Conservation (phyloP, 106 monocot species). For the Phalaenopsis aphrodite region DNA sequence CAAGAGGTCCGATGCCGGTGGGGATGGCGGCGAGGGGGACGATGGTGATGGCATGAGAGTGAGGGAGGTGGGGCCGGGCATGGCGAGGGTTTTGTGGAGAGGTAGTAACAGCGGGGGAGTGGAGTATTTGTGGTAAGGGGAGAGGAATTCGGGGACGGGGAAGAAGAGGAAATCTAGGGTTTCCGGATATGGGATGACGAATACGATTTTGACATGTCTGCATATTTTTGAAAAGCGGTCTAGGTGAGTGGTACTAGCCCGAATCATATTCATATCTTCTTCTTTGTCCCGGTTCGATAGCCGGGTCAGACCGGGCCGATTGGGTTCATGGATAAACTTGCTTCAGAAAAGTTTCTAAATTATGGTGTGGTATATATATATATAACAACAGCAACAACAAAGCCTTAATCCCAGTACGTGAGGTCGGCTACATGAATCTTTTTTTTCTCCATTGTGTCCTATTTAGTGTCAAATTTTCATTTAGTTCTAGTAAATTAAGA, state of each 20-base stretch:
- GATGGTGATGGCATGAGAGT: not conserved
- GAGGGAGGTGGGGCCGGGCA: not conserved
- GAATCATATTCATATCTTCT: not conserved
- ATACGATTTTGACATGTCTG: not conserved
- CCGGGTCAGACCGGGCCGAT: too few relatives aligned
- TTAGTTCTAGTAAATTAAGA: too few relatives aligned
- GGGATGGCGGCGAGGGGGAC: not conserved
- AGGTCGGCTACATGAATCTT: too few relatives aligned
- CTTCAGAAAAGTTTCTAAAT: too few relatives aligned
- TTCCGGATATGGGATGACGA: not conserved
- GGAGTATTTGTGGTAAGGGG: not conserved
- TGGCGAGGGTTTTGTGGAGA: not conserved
- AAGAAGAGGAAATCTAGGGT: not conserved
- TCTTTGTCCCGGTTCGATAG: too few relatives aligned
- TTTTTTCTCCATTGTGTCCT: too few relatives aligned
- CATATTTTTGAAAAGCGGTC: not conserved
- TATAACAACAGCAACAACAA: too few relatives aligned
- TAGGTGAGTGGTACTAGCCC: not conserved
- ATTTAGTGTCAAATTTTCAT: too few relatives aligned
- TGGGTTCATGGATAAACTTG: too few relatives aligned
- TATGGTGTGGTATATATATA: too few relatives aligned
- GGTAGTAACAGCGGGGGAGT: not conserved
- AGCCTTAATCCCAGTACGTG: too few relatives aligned
- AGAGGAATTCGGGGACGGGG: not conserved
- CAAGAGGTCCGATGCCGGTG: not conserved